A percentile compares a stretch with the other conserved stretches of the same genome.
These are phyloP conservation scores for Cercospora sp. DNA, from an alignment of 2,329 filamentous ascomycete species.

Conservation along the genomic window DNA sequence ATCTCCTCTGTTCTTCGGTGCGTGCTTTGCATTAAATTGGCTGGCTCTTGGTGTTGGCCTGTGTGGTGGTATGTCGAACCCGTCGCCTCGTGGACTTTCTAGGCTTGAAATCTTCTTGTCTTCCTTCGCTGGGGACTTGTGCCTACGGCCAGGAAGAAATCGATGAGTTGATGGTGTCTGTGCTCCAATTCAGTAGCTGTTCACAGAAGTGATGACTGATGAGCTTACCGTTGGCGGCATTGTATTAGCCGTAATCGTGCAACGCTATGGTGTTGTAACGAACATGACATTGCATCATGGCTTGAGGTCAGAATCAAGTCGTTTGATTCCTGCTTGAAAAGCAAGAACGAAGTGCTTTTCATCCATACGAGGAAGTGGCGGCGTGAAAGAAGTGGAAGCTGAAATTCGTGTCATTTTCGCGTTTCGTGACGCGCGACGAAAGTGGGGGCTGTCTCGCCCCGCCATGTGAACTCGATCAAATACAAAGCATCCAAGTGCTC, in stretches of 20 bases:
- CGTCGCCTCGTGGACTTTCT: conserved; percentile 8
- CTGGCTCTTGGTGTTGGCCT: neutral
- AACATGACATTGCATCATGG: neutral
- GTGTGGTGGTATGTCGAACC: neutral
- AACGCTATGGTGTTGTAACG: neutral
- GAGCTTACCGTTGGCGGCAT: conserved; percentile 18
- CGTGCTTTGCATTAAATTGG: neutral
- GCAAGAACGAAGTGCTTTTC: neutral
- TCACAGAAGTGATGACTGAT: neutral
- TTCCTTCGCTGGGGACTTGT: conserved; percentile 21
- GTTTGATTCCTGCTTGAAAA: neutral
- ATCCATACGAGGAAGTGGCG: neutral
- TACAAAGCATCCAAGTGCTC: neutral
- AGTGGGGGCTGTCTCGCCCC: neutral
- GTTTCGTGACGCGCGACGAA: neutral
- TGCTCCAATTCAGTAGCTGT: neutral
- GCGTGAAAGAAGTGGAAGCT: neutral
- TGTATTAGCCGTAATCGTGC: conserved; percentile 16
- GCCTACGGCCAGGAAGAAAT: conserved; percentile 28
- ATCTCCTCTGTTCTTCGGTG: conserved; percentile 7
- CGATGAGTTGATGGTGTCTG: conserved; percentile 35
- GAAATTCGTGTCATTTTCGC: conserved; percentile 7
- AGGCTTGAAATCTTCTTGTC: conserved; percentile 15
- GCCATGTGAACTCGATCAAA: neutral
- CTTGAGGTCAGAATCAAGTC: neutral